phyloP scores from a whole-genome alignment of 2,329 filamentous ascomycete species.

The Clarireedia monteithiana region DNA sequence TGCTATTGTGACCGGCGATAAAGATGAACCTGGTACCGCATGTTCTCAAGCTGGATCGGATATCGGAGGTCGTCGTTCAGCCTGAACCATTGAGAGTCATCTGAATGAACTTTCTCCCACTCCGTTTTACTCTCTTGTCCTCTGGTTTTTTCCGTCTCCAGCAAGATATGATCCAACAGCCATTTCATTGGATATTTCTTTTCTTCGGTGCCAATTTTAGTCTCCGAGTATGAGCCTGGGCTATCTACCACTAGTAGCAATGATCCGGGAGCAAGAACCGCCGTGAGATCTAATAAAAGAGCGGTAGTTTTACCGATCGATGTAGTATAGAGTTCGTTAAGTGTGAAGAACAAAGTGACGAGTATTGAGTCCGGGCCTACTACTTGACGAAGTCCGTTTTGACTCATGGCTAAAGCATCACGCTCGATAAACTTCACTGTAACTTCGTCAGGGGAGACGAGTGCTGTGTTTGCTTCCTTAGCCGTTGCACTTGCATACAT shows the following conservation, averaged over 20 bases:
- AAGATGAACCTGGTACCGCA: slow-evolving; percentile 88
- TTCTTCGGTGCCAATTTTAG: slow-evolving; percentile 54
- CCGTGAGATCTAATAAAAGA: slow-evolving; percentile 64
- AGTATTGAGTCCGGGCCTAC: slow-evolving; percentile 39
- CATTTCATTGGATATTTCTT: slow-evolving; percentile 88
- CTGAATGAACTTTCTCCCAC: slow-evolving; percentile 69
- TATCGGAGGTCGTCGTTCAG: slow-evolving; percentile 61
- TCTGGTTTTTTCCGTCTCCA: slow-evolving; percentile 36
- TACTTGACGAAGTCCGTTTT: slow-evolving; percentile 27
- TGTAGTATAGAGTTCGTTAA: slow-evolving; percentile 87
- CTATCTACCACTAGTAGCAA: slow-evolving; percentile 84
- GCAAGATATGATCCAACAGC: slow-evolving; percentile 75
- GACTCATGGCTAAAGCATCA: slow-evolving; percentile 40
- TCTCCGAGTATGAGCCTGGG: slow-evolving; percentile 84
- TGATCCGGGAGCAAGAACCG: slow-evolving; percentile 47
- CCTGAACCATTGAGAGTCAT: slow-evolving; percentile 83
- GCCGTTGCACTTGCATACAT: slow-evolving; percentile 44
- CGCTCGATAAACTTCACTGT: slow-evolving; percentile 36
- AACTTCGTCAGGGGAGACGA: slow-evolving; percentile 37
- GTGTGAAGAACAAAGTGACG: slow-evolving; percentile 82
- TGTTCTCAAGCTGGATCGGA: slow-evolving; percentile 82
- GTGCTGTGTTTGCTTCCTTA: slow-evolving; percentile 37
- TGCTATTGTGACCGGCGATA: slow-evolving; percentile 44
- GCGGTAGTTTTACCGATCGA: slow-evolving; percentile 66
- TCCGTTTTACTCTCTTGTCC: slow-evolving; percentile 28